phyloP scores from a whole-genome alignment of 2,329 filamentous ascomycete genomes.

The Claviceps africana region DNA sequence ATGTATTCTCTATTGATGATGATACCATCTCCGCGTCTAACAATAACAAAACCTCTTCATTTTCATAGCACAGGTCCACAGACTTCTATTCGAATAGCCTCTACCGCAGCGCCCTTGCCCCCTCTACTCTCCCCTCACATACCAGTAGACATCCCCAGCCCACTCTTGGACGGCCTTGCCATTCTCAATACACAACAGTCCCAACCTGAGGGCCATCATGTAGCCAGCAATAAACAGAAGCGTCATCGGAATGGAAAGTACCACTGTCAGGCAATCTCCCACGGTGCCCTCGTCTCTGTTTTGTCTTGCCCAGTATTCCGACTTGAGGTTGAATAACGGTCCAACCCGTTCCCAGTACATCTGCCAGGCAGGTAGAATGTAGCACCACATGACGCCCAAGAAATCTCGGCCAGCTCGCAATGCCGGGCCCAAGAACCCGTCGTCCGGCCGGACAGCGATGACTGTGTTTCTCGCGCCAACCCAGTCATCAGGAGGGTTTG shows the following conservation, averaged over 20 bases:
- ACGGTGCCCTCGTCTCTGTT: slow-evolving; percentile 11
- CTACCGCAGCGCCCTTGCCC: neutral
- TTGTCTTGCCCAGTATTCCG: slow-evolving; percentile 20
- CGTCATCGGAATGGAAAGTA: slow-evolving; percentile 15
- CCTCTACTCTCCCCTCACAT: neutral
- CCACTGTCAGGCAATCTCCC: slow-evolving; percentile 12
- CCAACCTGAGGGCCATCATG: slow-evolving; percentile 15
- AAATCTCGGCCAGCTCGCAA: neutral
- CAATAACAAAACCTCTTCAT: neutral
- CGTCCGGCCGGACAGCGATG: neutral
- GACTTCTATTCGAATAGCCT: neutral
- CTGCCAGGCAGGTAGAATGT: slow-evolving; percentile 3
- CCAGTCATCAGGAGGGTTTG: slow-evolving; percentile 10
- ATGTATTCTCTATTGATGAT: neutral
- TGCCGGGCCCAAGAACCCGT: neutral
- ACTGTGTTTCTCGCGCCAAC: neutral
- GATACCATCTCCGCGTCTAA: neutral
- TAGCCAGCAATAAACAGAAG: slow-evolving; percentile 12
- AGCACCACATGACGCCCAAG: slow-evolving; percentile 2
- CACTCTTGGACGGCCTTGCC: slow-evolving; percentile 3
- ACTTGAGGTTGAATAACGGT: slow-evolving; percentile 25
- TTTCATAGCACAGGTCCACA: neutral
- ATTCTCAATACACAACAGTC: slow-evolving; percentile 9
- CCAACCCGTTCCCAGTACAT: slow-evolving; percentile 23
- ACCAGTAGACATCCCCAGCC: slow-evolving; percentile 2